Percentiles rank a stretch among this genome's conserved stretches.
These are phyloP conservation scores for Aspergillus sparsus DNA, from an alignment of 495 filamentous ascomycete species.

Conservation along the genomic window DNA sequence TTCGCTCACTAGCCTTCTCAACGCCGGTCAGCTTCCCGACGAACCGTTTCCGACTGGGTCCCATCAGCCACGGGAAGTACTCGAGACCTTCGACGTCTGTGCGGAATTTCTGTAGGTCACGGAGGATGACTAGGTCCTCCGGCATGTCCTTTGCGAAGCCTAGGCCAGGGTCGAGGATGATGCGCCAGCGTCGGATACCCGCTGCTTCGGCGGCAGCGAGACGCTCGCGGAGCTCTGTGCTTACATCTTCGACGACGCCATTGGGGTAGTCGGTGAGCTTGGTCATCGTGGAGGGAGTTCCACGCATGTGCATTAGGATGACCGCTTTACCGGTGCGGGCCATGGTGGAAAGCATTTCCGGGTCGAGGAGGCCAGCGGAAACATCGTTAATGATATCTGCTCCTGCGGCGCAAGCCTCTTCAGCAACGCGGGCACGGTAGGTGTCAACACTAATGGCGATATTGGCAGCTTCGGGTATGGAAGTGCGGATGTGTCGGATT, in stretches of 20 bases:
- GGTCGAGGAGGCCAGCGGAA: constrained; percentile 77
- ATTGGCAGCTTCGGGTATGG: constrained; percentile 56
- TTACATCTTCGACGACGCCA: constrained; percentile 72
- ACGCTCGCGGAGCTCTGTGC: constrained; percentile 65
- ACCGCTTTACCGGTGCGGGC: constrained; percentile 79
- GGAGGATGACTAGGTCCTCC: constrained; percentile 80
- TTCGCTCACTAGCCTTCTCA: constrained; percentile 61
- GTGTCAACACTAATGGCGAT: constrained; percentile 87
- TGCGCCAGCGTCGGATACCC: constrained; percentile 87
- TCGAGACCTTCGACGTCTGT: constrained; percentile 58
- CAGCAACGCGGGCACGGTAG: constrained; percentile 84
- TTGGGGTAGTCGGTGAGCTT: constrained; percentile 66
- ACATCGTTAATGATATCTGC: constrained; percentile 97
- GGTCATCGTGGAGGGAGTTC: constrained; percentile 82
- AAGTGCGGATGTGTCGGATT: constrained; percentile 69
- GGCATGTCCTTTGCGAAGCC: constrained; percentile 84
- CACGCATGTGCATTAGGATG: constrained; percentile 95
- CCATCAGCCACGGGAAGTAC: constrained; percentile 85
- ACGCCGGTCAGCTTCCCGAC: constrained; percentile 83
- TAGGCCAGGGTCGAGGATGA: constrained; percentile 90
- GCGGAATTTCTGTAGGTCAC: constrained; percentile 63
- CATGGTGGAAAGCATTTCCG: constrained; percentile 78
- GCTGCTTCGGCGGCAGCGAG: constrained; percentile 77
- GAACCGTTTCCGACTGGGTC: constrained; percentile 87
- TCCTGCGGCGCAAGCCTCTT: constrained; percentile 74